Evolutionary conservation across 495 filamentous ascomycete species (phyloP), one percentile per base, ranked within the genome.

Genomic region (Sphaerosporella brunnea): DNA sequence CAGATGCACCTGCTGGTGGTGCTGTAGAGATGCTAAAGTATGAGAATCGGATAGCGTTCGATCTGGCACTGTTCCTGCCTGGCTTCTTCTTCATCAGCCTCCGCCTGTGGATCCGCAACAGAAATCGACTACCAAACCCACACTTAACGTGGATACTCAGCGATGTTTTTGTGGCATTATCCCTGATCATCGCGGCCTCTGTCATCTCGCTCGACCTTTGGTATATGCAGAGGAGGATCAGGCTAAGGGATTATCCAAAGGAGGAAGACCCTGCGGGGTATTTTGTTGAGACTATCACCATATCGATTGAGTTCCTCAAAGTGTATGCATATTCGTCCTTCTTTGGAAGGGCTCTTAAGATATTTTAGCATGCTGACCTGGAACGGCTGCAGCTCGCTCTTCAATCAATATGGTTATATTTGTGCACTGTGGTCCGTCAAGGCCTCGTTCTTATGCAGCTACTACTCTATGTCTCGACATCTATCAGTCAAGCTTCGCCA

Each of bases 11-110:
- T n/a, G n/a, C n/a, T n/a, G n/a, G n/a, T n/a, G n/a, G n/a, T n/a
- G n/a, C n/a, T n/a, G n/a, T n/a, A n/a, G n/a, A n/a, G n/a, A 44
- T 44, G 41, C 20, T 44, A n/a, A 26, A 44, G 11, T 44, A 44
- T 23, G 41, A 44, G 23, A 1, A 44, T 3, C 41, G 41, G 41
- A 44, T 44, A n/a, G 23, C 18, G 10, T 44, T 25, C 25, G 41
- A 44, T 18, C 18, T 44, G 19, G n/a, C 23, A 11, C 3, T 44
- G n/a, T 19, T 44, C 18, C 18, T 30, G 2, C 21, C 21, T 1
- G 18, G 19, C 13, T 19, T 26, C 2, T 10, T 44, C 13, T 18
- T 44, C 8, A 44, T 44, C 11, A 23, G 9, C n/a, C 13, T 30
- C 11, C 41, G 41, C 10, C n/a, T 25, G 8, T 44, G 41, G 41